These are phyloP conservation scores for Boletus coccyginus DNA, from an alignment of 768 basidiomycete genomes.

Conservation along the genomic window DNA sequence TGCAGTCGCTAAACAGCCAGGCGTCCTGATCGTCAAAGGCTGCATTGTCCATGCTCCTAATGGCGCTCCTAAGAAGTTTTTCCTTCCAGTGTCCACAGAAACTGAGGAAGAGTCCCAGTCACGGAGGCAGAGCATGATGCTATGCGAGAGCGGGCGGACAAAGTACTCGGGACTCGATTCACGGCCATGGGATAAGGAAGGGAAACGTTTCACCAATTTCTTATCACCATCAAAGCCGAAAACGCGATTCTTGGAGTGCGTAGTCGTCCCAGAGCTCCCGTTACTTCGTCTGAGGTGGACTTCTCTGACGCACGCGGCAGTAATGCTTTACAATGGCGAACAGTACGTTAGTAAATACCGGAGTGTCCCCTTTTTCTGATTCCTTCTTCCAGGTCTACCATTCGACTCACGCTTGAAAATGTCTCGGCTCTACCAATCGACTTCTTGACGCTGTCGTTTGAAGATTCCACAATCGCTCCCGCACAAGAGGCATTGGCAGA, in stretches of 20 bases:
- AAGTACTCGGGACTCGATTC: constrained; percentile 77
- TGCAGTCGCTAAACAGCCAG: constrained; percentile 63
- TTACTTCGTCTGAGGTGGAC: constrained; percentile 81
- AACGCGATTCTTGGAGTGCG: constrained; percentile 69
- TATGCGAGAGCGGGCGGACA: constrained; percentile 64
- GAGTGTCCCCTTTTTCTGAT: background rate
- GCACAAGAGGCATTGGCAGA: constrained; percentile 78
- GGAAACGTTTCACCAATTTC: constrained; percentile 38
- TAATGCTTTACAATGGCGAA: constrained; percentile 96
- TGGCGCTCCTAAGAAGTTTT: constrained; percentile 66
- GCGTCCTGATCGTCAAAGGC: constrained; percentile 71
- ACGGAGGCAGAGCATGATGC: constrained; percentile 54
- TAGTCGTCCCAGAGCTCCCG: constrained; percentile 85
- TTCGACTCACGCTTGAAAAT: constrained; percentile 89
- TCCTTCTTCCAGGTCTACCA: constrained; percentile 56
- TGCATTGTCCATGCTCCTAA: constrained; percentile 76
- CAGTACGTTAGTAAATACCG: constrained; percentile 46
- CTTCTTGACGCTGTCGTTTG: constrained; percentile 82
- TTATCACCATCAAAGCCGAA: constrained; percentile 25
- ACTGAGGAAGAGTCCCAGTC: constrained; percentile 65
- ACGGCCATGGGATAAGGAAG: constrained; percentile 54
- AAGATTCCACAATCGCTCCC: constrained; percentile 82
- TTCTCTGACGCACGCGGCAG: constrained; percentile 88
- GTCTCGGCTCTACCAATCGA: constrained; percentile 79
- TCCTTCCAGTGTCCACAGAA: constrained; percentile 69